Conservation (phyloP, 2,329 filamentous ascomycete genomes). For the Curvularia lunata region DNA sequence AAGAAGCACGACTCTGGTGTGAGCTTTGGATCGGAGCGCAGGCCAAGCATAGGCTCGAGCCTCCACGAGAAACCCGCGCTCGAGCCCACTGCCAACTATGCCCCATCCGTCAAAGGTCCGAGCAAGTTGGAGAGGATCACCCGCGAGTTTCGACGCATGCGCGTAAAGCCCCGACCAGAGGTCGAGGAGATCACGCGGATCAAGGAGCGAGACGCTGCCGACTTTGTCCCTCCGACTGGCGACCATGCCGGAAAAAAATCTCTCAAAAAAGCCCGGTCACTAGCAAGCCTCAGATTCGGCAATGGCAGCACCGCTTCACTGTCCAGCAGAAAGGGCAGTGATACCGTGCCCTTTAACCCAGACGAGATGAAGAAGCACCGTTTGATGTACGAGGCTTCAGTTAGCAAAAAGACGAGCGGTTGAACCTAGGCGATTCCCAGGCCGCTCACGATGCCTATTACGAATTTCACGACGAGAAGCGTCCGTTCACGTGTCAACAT, state of each 20-base stretch:
- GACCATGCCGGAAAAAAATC: conserved; percentile 41
- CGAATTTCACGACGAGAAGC: conserved; percentile 28
- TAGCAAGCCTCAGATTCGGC: conserved; percentile 40
- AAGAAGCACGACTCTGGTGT: conserved; percentile 70
- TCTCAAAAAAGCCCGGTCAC: conserved; percentile 47
- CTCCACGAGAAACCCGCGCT: conserved; percentile 35
- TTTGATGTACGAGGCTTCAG: conserved; percentile 43
- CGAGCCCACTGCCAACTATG: conserved; percentile 25
- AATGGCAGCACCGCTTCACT: conserved; percentile 43
- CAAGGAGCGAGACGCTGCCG: conserved; percentile 30
- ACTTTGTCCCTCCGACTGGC: conserved; percentile 22
- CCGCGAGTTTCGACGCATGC: conserved; percentile 65
- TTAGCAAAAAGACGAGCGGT: conserved; percentile 17
- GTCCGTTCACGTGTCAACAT: conserved; percentile 23
- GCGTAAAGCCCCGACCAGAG: conserved; percentile 58
- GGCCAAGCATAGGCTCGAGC: conserved; percentile 39
- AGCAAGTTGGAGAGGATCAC: conserved; percentile 66
- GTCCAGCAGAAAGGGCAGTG: conserved; percentile 43
- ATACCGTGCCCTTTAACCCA: conserved; percentile 42
- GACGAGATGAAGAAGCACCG: conserved; percentile 49
- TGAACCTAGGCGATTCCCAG: conserved; percentile 10
- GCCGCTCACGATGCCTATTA: conserved; percentile 15
- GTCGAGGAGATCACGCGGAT: conserved; percentile 56
- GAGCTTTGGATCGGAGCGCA: conserved; percentile 58
- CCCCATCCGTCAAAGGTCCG: conserved; percentile 37